These are phyloP conservation scores for Dunaliella salina DNA, from an alignment of 163 green algal genomes.

Conservation along the genomic window DNA sequence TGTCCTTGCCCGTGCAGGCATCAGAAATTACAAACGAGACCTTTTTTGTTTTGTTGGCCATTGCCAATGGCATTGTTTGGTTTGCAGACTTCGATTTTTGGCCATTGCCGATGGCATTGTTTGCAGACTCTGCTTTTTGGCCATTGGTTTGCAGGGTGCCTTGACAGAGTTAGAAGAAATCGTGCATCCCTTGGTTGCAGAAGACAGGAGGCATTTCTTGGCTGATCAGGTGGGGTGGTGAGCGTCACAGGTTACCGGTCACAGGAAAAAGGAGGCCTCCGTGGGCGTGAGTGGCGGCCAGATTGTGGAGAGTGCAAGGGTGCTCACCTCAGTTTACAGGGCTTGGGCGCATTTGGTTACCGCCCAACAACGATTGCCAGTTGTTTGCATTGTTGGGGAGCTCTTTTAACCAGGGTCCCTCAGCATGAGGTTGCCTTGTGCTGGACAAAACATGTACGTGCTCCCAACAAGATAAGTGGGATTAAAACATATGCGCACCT, in stretches of 20 bases:
- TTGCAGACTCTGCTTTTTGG: too few relatives aligned
- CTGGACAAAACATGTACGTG: too few relatives aligned
- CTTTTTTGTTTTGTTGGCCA: too few relatives aligned
- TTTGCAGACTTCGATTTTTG: too few relatives aligned
- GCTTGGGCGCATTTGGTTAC: background rate
- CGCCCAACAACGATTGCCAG: background rate
- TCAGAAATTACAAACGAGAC: too few relatives aligned
- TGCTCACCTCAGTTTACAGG: background rate
- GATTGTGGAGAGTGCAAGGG: background rate
- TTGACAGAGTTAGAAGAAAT: constrained; percentile 53
- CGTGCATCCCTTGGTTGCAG: constrained; percentile 75
- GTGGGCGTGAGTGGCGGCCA: background rate
- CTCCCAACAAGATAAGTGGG: too few relatives aligned
- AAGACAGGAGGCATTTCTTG: constrained; percentile 35
- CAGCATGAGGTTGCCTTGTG: too few relatives aligned
- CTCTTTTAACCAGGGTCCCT: background rate
- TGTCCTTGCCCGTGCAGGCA: too few relatives aligned
- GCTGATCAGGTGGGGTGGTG: constrained; percentile 20
- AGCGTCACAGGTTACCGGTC: background rate
- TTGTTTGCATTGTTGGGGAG: background rate
- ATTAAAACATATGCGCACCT: too few relatives aligned
- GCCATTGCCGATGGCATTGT: too few relatives aligned
- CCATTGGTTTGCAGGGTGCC: constrained; percentile 49
- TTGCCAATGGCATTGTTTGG: too few relatives aligned
- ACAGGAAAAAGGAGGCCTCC: too few relatives aligned